phyloP scores from a whole-genome alignment of 2,329 filamentous ascomycete species.

The Ambrosiella xylebori region DNA sequence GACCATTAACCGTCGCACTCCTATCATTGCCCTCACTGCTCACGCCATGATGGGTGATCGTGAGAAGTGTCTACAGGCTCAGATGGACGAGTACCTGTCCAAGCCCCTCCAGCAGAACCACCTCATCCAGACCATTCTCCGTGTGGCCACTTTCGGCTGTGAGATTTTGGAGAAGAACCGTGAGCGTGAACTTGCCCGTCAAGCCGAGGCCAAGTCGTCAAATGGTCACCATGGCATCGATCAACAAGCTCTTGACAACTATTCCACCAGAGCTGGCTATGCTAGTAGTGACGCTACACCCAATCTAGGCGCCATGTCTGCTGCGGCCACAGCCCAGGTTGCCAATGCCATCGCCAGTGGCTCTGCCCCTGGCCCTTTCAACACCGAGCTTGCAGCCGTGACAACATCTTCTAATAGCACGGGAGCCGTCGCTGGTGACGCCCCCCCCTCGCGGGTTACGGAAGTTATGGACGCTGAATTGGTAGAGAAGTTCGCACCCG shows the following conservation, averaged over 20 bases:
- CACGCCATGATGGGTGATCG: constrained; percentile 98
- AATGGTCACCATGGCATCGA: constrained; percentile 8
- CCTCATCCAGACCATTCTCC: constrained; percentile 92
- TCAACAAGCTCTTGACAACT: background rate
- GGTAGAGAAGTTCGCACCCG: too few species aligned
- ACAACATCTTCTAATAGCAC: too few species aligned
- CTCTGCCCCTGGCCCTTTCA: too few species aligned
- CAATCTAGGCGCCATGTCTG: too few species aligned
- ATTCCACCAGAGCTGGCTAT: background rate
- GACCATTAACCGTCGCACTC: constrained; percentile 64
- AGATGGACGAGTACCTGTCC: constrained; percentile 98
- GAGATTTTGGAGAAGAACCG: constrained; percentile 62
- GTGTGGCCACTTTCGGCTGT: constrained; percentile 82
- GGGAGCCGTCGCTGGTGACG: too few species aligned
- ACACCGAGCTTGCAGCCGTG: too few species aligned
- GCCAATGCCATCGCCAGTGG: too few species aligned
- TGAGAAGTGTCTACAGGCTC: constrained; percentile 93
- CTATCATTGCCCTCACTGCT: constrained; percentile 90
- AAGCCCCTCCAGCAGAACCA: constrained; percentile 95
- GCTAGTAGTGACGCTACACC: too few species aligned
- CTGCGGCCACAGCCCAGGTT: too few species aligned
- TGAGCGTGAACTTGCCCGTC: constrained; percentile 38
- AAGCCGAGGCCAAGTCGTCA: constrained; percentile 29
- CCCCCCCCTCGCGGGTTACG: too few species aligned
- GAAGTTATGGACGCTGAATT: too few species aligned